phyloP scores from a whole-genome alignment of 352 stramenopile species.

The Blastocystis sp. region DNA sequence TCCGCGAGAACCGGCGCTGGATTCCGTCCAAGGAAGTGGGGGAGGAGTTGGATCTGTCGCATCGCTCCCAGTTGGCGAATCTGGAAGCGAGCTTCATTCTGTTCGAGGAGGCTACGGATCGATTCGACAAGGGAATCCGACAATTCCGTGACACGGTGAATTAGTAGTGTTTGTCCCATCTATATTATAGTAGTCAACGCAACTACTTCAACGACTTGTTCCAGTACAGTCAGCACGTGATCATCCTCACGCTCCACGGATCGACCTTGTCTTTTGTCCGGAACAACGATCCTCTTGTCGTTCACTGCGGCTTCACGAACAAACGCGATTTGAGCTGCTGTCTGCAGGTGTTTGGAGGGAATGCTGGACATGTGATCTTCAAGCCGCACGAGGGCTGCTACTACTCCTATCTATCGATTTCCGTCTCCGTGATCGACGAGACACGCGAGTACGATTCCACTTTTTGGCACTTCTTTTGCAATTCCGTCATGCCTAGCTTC shows the following conservation, averaged over 20 bases:
- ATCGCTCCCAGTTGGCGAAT: constrained; percentile 15
- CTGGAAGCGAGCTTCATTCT: constrained; percentile 46
- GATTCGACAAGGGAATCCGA: neutral
- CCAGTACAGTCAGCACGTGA: constrained; percentile 25
- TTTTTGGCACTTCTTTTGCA: neutral
- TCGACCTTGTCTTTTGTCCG: constrained; percentile 23
- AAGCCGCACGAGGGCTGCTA: constrained; percentile 47
- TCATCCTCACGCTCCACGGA: constrained; percentile 38
- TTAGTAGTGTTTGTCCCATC: neutral
- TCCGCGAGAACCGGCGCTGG: neutral
- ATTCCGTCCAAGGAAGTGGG: neutral
- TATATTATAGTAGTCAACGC: constrained; percentile 10
- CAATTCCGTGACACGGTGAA: neutral
- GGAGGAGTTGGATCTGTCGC: neutral
- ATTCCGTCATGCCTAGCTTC: neutral
- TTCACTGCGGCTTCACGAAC: constrained; percentile 32
- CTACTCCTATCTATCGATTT: constrained; percentile 58
- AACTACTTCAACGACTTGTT: constrained; percentile 57
- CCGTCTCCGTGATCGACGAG: constrained; percentile 32
- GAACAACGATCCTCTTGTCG: constrained; percentile 33
- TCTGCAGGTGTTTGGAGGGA: constrained; percentile 29
- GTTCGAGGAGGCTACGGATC: constrained; percentile 19
- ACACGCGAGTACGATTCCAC: constrained; percentile 11
- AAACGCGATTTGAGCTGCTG: constrained; percentile 11
- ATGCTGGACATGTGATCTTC: constrained; percentile 5